Evolutionary conservation across 306 rosid genomes (phyloP), one percentile per base, ranked within the genome.

Genomic region (Pyrus bretschneideri): DNA sequence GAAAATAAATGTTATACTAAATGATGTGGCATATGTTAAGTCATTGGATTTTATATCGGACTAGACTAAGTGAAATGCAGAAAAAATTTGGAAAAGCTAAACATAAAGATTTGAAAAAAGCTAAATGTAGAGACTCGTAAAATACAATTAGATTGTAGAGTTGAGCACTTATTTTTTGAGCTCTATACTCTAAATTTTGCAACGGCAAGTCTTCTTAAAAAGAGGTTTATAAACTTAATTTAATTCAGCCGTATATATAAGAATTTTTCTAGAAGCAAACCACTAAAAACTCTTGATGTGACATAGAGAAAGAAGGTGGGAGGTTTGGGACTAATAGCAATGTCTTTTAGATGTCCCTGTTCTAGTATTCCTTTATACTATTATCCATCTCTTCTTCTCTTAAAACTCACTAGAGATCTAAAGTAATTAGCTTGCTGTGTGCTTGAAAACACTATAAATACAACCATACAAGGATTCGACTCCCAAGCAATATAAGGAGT

Each of bases 371-470:
- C 44, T 69, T 25, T 46, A 30, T 46, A 27, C 30, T 46, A n/a
- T 17, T 67, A 9, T 64, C n/a, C 29, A 49, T 40, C 42, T 61
- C 27, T 11, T 27, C 58, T 23, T 11, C 17, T 44, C 60, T 30
- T 15, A 49, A 52, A 65, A 19, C 67, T 51, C 65, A 61, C 61
- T 21, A 2, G 68, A 67, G 45, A 59, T 81, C 77, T 75, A 15
- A 69, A 72, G 71, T 30, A 63, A 30, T 12, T 63, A 61, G 8
- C 35, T 25, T 5, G 21, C 5, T 25, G 38, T 13, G 67, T 42
- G 21, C 45, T 3, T 44, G 31, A 74, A 64, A 62, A 42, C 70
- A 74, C 46, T 74, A 74, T 74, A 74, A 61, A 74, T 74, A 61
- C 1, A 57, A 4, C 77, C 9, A 40, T 23, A 38, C 67, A 13